Evolutionary conservation across 1,284 basidiomycete species (phyloP), one percentile per base, ranked within the genome.

Genomic region (Sanghuangporus sanghuang): DNA sequence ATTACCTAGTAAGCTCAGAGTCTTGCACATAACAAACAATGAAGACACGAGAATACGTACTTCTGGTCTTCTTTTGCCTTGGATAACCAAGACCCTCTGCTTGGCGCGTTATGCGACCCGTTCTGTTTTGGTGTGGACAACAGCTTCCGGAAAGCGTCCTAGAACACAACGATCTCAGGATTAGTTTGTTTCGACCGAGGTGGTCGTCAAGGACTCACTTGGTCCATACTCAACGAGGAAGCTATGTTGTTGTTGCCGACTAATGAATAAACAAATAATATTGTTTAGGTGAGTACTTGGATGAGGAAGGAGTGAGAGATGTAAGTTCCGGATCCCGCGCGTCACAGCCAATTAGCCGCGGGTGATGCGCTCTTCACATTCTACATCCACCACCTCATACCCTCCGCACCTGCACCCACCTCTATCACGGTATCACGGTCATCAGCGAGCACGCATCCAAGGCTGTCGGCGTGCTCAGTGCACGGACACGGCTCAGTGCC

Each of bases 121-220:
- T 50, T 66, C 66, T 67, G 70, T 68, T 64, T 71, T 71, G 70
- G 63, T 14, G 64, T 39, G 42, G 63, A 60, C 36, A 80, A 67
- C 11, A 80, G 64, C 40, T 70, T 67, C 48, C 80, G 70, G 68
- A 80, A 80, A 1, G 77, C 76, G 52, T 79, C 76, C 77, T 80
- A 67, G 59, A 40, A n/a, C 12, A 14, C 35, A 23, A 54, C 6
- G 14, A 54, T 11, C 32, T 16, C 35, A 14, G 35, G 48, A 23
- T 62, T 48, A 62, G 49, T 57, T n/a, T 54, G 48, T 44, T 46
- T 39, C 39, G 60, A 49, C 14, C 23, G 18, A 16, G n/a, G 38
- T 8, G 16, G 23, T 21, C 40, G 42, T 27, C 18, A 38, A 64
- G 49, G 21, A 5, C 59, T 18, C n/a, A 64, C 63, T 53, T 64